Conservation (phyloP, 164 flowering plant species). For the Sedum album region DNA sequence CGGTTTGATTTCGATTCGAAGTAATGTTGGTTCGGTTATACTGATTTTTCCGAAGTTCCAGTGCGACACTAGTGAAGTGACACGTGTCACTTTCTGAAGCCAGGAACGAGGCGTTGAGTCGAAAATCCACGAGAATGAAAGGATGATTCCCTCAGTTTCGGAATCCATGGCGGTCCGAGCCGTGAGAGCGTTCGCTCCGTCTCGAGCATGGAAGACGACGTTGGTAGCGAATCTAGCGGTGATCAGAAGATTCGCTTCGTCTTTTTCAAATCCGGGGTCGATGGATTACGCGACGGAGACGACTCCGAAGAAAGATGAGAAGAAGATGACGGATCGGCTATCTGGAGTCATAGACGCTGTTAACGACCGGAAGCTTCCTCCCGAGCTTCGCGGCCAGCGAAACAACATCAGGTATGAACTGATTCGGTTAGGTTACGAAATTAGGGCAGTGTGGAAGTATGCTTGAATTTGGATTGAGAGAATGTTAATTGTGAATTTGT, state of each 20-base stretch:
- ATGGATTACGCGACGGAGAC: conserved; percentile 12
- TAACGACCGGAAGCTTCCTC: conserved; percentile 80
- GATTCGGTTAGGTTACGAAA: background rate
- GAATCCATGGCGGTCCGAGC: conserved; percentile 22
- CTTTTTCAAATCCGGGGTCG: conserved; percentile 11
- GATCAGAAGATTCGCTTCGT: conserved; percentile 15
- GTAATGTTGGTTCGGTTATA: too few species aligned
- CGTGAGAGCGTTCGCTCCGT: conserved; percentile 12
- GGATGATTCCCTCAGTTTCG: background rate
- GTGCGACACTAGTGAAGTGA: background rate
- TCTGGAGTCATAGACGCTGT: conserved; percentile 67
- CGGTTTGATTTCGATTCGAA: background rate
- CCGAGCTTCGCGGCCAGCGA: conserved; percentile 81
- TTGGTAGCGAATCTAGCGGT: background rate
- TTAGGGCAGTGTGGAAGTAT: background rate
- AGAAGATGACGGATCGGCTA: conserved; percentile 53
- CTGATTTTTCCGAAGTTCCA: too few species aligned
- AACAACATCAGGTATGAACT: conserved; percentile 47
- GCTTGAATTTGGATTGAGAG: background rate
- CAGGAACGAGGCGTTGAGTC: background rate
- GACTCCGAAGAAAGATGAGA: conserved; percentile 22
- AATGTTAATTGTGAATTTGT: background rate
- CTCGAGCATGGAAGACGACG: background rate
- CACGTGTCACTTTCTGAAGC: background rate
- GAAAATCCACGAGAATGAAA: background rate